Evolutionary conservation across 2,329 filamentous ascomycete genomes (phyloP).

Genomic region (Helminthosporium solani): DNA sequence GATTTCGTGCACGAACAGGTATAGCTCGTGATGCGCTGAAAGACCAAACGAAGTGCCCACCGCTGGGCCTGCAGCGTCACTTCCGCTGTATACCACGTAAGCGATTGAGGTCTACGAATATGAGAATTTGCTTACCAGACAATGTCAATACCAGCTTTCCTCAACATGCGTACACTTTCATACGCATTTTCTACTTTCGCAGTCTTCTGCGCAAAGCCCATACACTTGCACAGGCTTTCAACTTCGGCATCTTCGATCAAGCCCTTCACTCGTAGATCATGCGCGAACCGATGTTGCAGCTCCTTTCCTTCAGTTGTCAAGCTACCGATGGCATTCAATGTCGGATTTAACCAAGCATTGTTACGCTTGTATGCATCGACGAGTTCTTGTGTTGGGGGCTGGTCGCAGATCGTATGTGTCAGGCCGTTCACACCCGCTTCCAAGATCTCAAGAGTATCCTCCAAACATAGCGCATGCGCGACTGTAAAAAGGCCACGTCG

Average conservation of each 20-base stretch:
- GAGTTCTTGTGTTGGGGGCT: slow-evolving; percentile 41
- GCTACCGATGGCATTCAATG: slow-evolving; percentile 43
- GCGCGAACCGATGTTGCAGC: slow-evolving; percentile 43
- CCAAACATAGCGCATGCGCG: slow-evolving; percentile 44
- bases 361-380: slow-evolving; percentile 46
- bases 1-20: slow-evolving; percentile 44
- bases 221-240: slow-evolving; percentile 44
- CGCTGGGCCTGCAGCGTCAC: slow-evolving; percentile 46
- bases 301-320: slow-evolving; percentile 44
- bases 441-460: slow-evolving; percentile 47
- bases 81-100: slow-evolving; percentile 35
- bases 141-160: slow-evolving; percentile 44
- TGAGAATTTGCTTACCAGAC: slow-evolving; percentile 33
- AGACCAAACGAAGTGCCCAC: slow-evolving; percentile 48
- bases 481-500: slow-evolving; percentile 41
- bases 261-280: slow-evolving; percentile 40
- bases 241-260: slow-evolving; percentile 38
- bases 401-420: slow-evolving; percentile 48
- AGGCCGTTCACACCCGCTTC: slow-evolving; percentile 46
- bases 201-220: slow-evolving; percentile 38
- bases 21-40: slow-evolving; percentile 46
- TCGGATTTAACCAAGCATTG: slow-evolving; percentile 48
- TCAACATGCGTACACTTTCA: slow-evolving; percentile 44
- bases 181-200: slow-evolving; percentile 45
- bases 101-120: not conserved